phyloP scores from a whole-genome alignment of 257 asterid genomes.

The Lycium barbarum region DNA sequence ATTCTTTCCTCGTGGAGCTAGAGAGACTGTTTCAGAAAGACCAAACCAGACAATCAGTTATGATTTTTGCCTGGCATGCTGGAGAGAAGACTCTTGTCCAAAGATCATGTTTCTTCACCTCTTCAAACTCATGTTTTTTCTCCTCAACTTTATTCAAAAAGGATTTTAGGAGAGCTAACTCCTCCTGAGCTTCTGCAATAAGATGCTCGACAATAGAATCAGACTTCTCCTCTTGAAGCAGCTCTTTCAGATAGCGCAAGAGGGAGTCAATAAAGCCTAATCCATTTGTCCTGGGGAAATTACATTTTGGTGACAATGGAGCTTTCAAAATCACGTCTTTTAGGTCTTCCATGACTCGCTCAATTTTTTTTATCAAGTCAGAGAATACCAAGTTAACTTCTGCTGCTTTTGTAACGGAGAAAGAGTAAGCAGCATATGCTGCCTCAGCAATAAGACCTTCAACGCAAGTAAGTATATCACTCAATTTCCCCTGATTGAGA shows the following conservation, averaged over 20 bases:
- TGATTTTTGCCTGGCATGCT: too few relatives aligned
- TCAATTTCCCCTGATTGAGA: not conserved
- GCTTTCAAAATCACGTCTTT: not conserved
- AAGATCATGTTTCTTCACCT: slow-evolving; percentile 1
- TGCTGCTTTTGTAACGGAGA: not conserved
- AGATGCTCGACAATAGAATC: not conserved
- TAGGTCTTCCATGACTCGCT: not conserved
- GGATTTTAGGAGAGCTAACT: not conserved
- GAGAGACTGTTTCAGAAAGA: too few relatives aligned
- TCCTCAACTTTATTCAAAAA: not conserved
- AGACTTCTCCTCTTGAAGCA: not conserved
- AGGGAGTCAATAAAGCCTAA: not conserved
- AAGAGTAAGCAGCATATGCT: not conserved
- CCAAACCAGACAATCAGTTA: too few relatives aligned
- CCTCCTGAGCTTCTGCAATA: not conserved
- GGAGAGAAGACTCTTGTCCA: not conserved
- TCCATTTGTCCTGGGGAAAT: not conserved
- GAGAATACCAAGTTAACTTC: not conserved
- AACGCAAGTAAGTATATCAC: not conserved
- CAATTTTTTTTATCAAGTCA: not conserved
- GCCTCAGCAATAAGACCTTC: not conserved
- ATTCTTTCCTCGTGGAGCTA: too few relatives aligned
- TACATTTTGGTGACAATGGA: not conserved
- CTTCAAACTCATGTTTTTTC: not conserved
- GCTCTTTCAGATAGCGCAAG: not conserved